phyloP scores from a whole-genome alignment of 2,329 filamentous ascomycete genomes.

The Cladosporium oxysporum region DNA sequence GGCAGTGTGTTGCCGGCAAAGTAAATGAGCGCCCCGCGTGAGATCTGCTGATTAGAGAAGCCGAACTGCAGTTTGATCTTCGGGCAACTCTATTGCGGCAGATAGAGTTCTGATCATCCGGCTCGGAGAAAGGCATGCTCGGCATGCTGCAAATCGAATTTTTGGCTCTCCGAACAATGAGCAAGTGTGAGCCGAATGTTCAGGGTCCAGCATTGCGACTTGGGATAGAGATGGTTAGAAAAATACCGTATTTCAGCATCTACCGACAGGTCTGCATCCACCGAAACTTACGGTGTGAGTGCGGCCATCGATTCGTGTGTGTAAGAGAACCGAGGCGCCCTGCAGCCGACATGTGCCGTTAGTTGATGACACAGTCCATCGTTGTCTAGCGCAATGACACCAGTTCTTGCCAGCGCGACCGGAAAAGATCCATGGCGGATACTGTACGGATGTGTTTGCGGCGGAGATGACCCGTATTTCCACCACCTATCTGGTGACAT shows the following conservation, averaged over 20 bases:
- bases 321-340: neutral
- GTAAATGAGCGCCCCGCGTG: neutral
- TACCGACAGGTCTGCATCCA: neutral
- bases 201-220: neutral
- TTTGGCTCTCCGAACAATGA: neutral
- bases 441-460: neutral
- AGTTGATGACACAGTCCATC: neutral
- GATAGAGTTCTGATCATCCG: neutral
- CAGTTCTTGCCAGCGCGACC: neutral
- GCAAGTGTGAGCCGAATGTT: neutral
- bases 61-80: neutral
- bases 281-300: neutral
- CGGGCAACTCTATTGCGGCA: neutral
- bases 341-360: neutral
- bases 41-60: neutral
- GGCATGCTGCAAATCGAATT: neutral
- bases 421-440: neutral
- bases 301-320: neutral
- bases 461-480: neutral
- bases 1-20: constrained; percentile 1
- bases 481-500: neutral
- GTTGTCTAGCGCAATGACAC: neutral
- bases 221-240: neutral
- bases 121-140: neutral
- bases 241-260: neutral